Conservation (phyloP, 1,284 basidiomycete species). For the Austroboletus rostrupii region DNA sequence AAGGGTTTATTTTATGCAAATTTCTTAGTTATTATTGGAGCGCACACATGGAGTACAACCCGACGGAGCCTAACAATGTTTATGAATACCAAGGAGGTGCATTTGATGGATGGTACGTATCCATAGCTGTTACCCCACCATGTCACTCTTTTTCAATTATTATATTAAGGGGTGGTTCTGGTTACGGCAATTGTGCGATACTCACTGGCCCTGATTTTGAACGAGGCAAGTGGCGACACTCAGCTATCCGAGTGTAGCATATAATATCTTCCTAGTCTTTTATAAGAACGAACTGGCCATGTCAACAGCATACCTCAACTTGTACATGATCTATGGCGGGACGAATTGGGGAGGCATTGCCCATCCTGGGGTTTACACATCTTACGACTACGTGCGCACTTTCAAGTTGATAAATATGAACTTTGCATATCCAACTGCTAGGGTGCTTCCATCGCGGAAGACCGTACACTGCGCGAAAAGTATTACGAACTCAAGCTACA, state of each 20-base stretch:
- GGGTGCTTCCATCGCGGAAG: slow-evolving; percentile 48
- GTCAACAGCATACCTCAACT: slow-evolving; percentile 42
- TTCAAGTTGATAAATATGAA: background rate
- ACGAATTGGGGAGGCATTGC: slow-evolving; percentile 51
- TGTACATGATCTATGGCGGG: slow-evolving; percentile 51
- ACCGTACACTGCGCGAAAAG: slow-evolving; percentile 46
- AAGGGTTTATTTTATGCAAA: background rate
- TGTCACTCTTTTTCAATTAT: background rate
- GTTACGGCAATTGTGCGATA: slow-evolving; percentile 17
- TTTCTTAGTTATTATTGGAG: slow-evolving; percentile 17
- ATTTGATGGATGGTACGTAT: slow-evolving; percentile 46
- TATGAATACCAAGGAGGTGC: slow-evolving; percentile 52
- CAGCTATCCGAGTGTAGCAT: background rate
- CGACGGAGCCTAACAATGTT: slow-evolving; percentile 39
- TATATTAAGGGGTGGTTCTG: slow-evolving; percentile 20
- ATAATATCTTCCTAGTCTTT: slow-evolving; percentile 35
- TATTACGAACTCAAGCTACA: slow-evolving; percentile 49
- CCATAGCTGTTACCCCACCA: background rate
- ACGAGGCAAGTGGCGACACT: slow-evolving; percentile 15
- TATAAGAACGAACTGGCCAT: slow-evolving; percentile 48
- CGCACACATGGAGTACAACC: slow-evolving; percentile 37
- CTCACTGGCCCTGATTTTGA: slow-evolving; percentile 25
- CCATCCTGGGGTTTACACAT: slow-evolving; percentile 45
- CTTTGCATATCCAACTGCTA: slow-evolving; percentile 13
- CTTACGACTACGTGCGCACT: slow-evolving; percentile 43